Conservation (phyloP, 148 eudicot genomes). For the Persicaria maculosa region DNA sequence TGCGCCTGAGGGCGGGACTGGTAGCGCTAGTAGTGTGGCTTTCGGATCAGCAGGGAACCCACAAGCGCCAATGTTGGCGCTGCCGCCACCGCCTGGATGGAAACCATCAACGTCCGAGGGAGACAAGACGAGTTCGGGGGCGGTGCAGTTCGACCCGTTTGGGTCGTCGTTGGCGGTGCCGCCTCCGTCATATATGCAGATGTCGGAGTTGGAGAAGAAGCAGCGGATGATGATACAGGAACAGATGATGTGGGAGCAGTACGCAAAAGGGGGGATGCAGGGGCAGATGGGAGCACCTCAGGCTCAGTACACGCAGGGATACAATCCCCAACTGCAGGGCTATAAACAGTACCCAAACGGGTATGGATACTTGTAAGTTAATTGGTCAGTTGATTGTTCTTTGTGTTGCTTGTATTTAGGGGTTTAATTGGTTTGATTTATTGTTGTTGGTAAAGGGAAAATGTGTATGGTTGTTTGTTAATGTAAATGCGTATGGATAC, state of each 20-base stretch:
- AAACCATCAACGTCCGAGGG: neutral
- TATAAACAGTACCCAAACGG: constrained; percentile 17
- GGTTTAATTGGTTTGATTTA: neutral
- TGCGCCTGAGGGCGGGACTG: constrained; percentile 32
- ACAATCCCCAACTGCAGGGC: neutral
- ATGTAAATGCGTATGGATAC: too few relatives aligned
- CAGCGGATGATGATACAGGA: constrained; percentile 60
- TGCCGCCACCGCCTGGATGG: constrained; percentile 47
- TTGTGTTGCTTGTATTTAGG: neutral
- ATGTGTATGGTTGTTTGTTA: neutral
- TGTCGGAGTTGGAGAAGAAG: constrained; percentile 82
- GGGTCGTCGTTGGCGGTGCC: constrained; percentile 55
- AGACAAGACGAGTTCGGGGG: neutral
- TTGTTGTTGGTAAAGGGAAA: neutral
- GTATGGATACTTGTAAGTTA: neutral
- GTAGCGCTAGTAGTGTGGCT: constrained; percentile 86
- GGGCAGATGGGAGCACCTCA: constrained; percentile 41
- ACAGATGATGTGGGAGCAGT: constrained; percentile 80
- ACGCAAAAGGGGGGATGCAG: constrained; percentile 56
- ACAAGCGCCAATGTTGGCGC: constrained; percentile 40
- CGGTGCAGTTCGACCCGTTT: constrained; percentile 46
- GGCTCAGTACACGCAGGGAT: constrained; percentile 26
- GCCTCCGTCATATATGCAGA: constrained; percentile 75
- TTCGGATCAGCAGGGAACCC: constrained; percentile 58
- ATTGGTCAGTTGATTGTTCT: neutral